Percentiles rank a stretch among this genome's conserved stretches.
phyloP scores from a whole-genome alignment of 371 early-diverging fungal species.

The Rhizopus stolonifer region DNA sequence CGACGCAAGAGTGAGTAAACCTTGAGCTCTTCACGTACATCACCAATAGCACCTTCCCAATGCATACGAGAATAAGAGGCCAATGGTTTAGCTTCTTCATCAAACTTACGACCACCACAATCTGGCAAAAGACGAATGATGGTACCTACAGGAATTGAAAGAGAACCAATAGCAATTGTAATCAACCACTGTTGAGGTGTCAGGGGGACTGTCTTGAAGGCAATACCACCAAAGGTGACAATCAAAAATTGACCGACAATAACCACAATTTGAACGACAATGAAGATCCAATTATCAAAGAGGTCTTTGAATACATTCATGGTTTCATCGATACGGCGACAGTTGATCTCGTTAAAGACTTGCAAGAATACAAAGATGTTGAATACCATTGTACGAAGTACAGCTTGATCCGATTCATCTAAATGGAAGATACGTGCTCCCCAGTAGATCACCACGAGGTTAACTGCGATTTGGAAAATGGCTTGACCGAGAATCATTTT shows the following conservation, averaged over 20 bases:
- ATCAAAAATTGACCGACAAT: slow-evolving; percentile 78
- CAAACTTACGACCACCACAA: slow-evolving; percentile 47
- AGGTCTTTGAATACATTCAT: slow-evolving; percentile 87
- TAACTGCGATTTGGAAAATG: slow-evolving; percentile 77
- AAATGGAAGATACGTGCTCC: slow-evolving; percentile 71
- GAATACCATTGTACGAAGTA: slow-evolving; percentile 85
- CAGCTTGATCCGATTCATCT: slow-evolving; percentile 37
- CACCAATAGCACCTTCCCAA: slow-evolving; percentile 61
- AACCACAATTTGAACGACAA: slow-evolving; percentile 70
- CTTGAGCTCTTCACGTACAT: slow-evolving; percentile 45
- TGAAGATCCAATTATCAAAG: slow-evolving; percentile 74
- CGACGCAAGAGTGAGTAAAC: slow-evolving; percentile 56
- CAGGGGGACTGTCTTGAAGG: slow-evolving; percentile 81
- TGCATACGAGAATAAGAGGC: slow-evolving; percentile 54
- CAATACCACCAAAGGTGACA: slow-evolving; percentile 86
- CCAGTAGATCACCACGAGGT: slow-evolving; percentile 56
- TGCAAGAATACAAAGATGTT: slow-evolving; percentile 95
- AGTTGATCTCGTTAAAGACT: slow-evolving; percentile 92
- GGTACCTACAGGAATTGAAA: slow-evolving; percentile 88
- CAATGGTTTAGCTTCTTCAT: slow-evolving; percentile 57
- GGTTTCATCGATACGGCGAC: slow-evolving; percentile 71
- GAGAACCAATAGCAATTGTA: slow-evolving; percentile 69
- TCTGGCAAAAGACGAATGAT: slow-evolving; percentile 76
- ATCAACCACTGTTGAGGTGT: slow-evolving; percentile 77
- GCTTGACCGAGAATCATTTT: slow-evolving; percentile 90